phyloP scores from a whole-genome alignment of 495 filamentous ascomycete genomes.

The Penicillium nucicola region DNA sequence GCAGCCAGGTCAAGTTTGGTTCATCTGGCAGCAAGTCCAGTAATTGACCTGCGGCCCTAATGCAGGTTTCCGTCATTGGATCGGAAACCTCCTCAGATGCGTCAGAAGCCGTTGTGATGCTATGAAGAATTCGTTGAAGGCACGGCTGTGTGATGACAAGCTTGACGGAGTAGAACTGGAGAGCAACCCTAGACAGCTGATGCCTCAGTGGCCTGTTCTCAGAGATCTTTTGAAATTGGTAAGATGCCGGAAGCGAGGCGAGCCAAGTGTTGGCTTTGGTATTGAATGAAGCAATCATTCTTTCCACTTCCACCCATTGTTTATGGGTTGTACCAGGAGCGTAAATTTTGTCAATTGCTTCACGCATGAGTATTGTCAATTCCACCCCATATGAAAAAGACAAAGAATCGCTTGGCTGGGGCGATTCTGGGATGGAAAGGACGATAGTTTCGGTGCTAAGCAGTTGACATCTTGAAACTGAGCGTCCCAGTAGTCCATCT shows the following conservation, averaged over 20 bases:
- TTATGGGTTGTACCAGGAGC: conserved; percentile 45
- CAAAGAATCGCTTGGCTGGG: conserved; percentile 30
- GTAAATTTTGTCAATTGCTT: conserved; percentile 50
- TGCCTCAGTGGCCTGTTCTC: conserved; percentile 15
- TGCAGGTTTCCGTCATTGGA: conserved; percentile 43
- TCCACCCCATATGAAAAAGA: conserved; percentile 43
- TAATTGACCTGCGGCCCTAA: conserved; percentile 46
- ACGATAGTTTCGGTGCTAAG: background rate
- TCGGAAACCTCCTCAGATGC: conserved; percentile 29
- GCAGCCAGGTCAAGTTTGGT: conserved; percentile 35
- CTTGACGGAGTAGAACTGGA: conserved; percentile 52
- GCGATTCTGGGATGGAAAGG: background rate
- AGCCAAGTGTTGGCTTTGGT: conserved; percentile 48
- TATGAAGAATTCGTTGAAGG: conserved; percentile 38
- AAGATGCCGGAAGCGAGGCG: conserved; percentile 38
- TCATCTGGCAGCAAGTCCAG: conserved; percentile 44
- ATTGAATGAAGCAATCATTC: conserved; percentile 43
- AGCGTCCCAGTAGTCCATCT: too few relatives aligned
- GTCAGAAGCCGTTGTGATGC: conserved; percentile 28
- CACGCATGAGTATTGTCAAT: conserved; percentile 44
- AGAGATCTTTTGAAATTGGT: conserved; percentile 35
- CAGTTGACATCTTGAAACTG: background rate
- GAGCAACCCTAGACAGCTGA: conserved; percentile 33
- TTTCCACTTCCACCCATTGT: conserved; percentile 52
- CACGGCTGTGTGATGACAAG: conserved; percentile 58